Evolutionary conservation across 2,329 filamentous ascomycete species (phyloP).

Genomic region (Talaromyces sp.): DNA sequence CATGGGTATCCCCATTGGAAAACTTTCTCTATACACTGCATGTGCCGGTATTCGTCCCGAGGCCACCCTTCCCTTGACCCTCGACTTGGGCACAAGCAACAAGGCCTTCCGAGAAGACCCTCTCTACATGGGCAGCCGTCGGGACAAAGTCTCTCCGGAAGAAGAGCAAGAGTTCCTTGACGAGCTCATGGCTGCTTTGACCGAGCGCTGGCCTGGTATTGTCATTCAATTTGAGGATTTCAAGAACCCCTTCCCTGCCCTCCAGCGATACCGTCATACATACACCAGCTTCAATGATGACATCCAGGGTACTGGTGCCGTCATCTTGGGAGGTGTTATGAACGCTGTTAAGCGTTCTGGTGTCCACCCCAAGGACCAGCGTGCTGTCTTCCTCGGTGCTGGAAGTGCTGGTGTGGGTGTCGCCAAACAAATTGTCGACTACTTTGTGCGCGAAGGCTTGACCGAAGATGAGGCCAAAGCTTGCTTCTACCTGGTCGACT

Average conservation of each 20-base stretch:
- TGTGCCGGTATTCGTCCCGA: constrained; percentile 90
- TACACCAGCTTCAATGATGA: constrained; percentile 99
- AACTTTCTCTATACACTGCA: constrained; percentile 89
- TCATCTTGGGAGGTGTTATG: constrained; percentile 81
- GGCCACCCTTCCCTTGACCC: constrained; percentile 59
- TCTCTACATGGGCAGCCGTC: constrained; percentile 86
- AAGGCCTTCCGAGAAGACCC: constrained; percentile 67
- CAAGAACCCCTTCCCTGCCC: constrained; percentile 92
- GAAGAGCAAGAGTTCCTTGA: constrained; percentile 92
- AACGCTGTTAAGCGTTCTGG: constrained; percentile 77
- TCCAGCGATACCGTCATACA: constrained; percentile 80
- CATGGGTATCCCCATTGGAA: constrained; percentile 96
- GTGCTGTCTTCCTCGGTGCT: constrained; percentile 92
- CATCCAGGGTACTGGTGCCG: constrained; percentile 94
- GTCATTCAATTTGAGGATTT: constrained; percentile 96
- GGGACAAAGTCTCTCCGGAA: constrained; percentile 71
- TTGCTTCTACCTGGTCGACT: constrained; percentile 98
- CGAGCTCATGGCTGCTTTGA: constrained; percentile 90
- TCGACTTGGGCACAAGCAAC: constrained; percentile 64
- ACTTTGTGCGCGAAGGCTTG: constrained; percentile 88
- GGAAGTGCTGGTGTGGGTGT: constrained; percentile 96
- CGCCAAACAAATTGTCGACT: constrained; percentile 95
- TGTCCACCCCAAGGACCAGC: constrained; percentile 82
- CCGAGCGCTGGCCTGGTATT: constrained; percentile 70
- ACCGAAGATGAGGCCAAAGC: constrained; percentile 80